Percentiles rank a stretch among this genome's conserved stretches.
These are phyloP conservation scores for Vaccinium darrowii DNA, from an alignment of 148 eudicot genomes.

Conservation along the genomic window DNA sequence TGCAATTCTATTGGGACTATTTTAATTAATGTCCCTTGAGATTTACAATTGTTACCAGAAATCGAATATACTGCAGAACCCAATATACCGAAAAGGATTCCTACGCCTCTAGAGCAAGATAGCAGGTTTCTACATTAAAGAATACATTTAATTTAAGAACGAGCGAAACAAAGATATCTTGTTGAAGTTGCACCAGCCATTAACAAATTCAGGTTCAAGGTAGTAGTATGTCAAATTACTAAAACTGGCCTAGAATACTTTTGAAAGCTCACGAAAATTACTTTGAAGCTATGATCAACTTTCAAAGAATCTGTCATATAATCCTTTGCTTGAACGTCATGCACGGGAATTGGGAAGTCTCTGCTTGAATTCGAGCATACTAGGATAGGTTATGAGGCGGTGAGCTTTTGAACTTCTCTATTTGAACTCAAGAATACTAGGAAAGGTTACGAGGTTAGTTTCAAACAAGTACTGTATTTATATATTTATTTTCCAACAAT, in stretches of 20 bases:
- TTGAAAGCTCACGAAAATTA: neutral
- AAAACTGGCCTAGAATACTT: neutral
- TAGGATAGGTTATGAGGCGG: neutral
- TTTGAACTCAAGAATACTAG: neutral
- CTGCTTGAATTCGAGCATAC: neutral
- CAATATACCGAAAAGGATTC: neutral
- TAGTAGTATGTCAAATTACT: slow-evolving; percentile 4
- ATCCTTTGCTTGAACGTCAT: slow-evolving; percentile 1
- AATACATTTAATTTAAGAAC: too few species aligned
- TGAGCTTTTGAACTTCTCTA: neutral
- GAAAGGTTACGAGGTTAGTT: neutral
- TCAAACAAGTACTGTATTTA: neutral
- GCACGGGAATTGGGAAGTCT: neutral
- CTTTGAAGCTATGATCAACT: neutral
- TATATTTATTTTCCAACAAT: neutral
- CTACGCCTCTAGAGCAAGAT: neutral
- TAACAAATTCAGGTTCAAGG: neutral
- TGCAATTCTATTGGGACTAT: neutral
- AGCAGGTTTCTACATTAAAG: neutral
- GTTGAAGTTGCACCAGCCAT: neutral
- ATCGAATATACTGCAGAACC: neutral
- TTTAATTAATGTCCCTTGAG: neutral
- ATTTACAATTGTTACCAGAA: neutral
- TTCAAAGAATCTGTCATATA: neutral
- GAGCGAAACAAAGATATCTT: neutral